A percentile compares a stretch with the other conserved stretches of the same genome.
phyloP scores from a whole-genome alignment of 176 grass and related monocot species.

The Chrysopogon serrulatus region DNA sequence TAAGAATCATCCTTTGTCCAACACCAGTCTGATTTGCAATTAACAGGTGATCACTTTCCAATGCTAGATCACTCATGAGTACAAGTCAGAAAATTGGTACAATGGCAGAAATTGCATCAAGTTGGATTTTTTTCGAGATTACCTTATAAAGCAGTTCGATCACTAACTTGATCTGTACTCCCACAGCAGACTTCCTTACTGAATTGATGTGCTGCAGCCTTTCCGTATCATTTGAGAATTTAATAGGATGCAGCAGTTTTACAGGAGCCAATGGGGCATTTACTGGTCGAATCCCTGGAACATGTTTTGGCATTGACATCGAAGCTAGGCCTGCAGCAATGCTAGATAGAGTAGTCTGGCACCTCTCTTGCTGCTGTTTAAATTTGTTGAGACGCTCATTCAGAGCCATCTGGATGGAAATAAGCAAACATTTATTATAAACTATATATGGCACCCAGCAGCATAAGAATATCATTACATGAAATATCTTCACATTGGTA shows the following conservation, averaged over 20 bases:
- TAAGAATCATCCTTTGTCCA: neutral
- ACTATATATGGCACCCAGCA: neutral
- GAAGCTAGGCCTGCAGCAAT: conserved; percentile 43
- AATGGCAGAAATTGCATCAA: neutral
- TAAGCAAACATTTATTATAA: neutral
- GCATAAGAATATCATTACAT: neutral
- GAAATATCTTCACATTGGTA: neutral
- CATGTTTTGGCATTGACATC: conserved; percentile 22
- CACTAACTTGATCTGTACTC: conserved; percentile 68
- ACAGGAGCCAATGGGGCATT: conserved; percentile 22
- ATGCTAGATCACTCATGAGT: neutral
- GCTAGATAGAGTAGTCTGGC: conserved; percentile 59
- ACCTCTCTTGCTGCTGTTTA: conserved; percentile 71
- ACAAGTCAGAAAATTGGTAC: neutral
- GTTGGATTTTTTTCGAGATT: conserved; percentile 1
- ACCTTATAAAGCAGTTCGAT: conserved; percentile 73
- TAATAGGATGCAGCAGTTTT: conserved; percentile 37
- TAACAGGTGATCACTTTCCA: neutral
- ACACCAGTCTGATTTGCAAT: neutral
- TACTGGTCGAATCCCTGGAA: conserved; percentile 22
- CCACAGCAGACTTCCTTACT: conserved; percentile 67
- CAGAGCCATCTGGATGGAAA: conserved; percentile 45
- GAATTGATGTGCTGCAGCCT: conserved; percentile 70
- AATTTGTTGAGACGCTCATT: conserved; percentile 71
- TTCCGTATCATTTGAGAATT: conserved; percentile 83